Conservation (phyloP, 23 red algal species). For the Gracilaria caudata region DNA sequence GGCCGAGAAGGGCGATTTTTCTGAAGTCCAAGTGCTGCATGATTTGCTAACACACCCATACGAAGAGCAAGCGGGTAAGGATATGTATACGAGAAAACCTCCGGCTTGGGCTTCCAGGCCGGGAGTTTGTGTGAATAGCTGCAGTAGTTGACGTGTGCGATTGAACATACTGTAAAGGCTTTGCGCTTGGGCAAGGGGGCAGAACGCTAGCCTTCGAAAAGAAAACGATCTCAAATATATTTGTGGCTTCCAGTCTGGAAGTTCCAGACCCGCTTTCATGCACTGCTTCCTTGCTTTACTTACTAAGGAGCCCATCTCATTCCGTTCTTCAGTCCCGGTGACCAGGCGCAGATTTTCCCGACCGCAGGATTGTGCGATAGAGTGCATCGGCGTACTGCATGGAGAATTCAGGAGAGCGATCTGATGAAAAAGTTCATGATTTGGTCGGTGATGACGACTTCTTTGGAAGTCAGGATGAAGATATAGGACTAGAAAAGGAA, state of each 20-base stretch:
- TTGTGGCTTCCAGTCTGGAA: too few relatives aligned
- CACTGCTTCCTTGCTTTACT: too few relatives aligned
- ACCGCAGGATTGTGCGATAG: too few relatives aligned
- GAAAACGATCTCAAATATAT: too few relatives aligned
- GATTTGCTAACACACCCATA: conserved; percentile 80
- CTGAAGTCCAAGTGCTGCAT: conserved; percentile 70
- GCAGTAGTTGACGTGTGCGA: conserved; percentile 49
- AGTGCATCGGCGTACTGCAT: neutral
- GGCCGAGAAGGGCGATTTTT: conserved; percentile 86
- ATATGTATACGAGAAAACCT: conserved; percentile 64
- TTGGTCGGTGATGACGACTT: conserved; percentile 35
- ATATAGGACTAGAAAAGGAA: conserved; percentile 1
- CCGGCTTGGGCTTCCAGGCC: conserved; percentile 83
- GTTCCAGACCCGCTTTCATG: too few relatives aligned
- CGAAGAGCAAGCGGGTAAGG: conserved; percentile 71
- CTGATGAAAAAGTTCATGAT: neutral
- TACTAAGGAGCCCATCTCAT: too few relatives aligned
- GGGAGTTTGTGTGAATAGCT: conserved; percentile 97
- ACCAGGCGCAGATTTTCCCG: too few relatives aligned
- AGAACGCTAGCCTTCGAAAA: too few relatives aligned
- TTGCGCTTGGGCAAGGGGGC: neutral
- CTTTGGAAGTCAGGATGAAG: conserved; percentile 28
- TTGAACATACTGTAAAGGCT: neutral
- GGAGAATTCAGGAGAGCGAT: neutral
- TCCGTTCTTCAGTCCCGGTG: too few relatives aligned